A percentile compares a stretch with the other conserved stretches of the same genome.
Evolutionary conservation across 441 rosid species (phyloP).

Genomic region (Sinapis alba): DNA sequence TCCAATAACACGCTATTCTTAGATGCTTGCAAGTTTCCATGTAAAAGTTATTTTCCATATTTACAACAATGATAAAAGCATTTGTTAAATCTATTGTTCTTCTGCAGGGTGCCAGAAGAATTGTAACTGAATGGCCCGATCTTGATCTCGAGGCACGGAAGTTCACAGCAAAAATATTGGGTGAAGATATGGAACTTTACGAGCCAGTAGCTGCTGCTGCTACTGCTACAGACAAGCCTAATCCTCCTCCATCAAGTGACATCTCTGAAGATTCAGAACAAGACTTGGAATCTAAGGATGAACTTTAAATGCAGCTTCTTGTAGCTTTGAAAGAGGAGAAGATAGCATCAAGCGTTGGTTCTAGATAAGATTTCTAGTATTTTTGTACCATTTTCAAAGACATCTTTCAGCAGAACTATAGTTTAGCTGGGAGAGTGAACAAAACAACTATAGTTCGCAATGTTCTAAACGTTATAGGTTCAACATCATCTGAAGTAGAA

Average conservation of each 20-base stretch:
- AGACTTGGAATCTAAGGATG: slow-evolving; percentile 75
- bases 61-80: background rate
- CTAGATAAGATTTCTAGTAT: slow-evolving; percentile 28
- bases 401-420: slow-evolving; percentile 28
- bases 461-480: background rate
- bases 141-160: slow-evolving; percentile 78
- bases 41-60: background rate
- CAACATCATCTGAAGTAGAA: background rate
- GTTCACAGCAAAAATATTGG: slow-evolving; percentile 77
- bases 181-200: slow-evolving; percentile 66
- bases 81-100: slow-evolving; percentile 7
- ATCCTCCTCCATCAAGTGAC: slow-evolving; percentile 33
- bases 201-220: slow-evolving; percentile 38
- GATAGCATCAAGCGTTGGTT: slow-evolving; percentile 5
- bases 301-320: slow-evolving; percentile 49
- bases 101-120: slow-evolving; percentile 90
- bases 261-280: slow-evolving; percentile 37
- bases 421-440: slow-evolving; percentile 17
- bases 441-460: background rate
- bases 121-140: slow-evolving; percentile 81
- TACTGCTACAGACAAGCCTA: slow-evolving; percentile 31
- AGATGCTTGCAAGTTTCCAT: slow-evolving; percentile 1
- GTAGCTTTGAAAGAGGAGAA: slow-evolving; percentile 10
- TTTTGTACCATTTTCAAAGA: slow-evolving; percentile 25
- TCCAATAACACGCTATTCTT: background rate